Evolutionary conservation across 2,329 filamentous ascomycete species (phyloP).

Genomic region (Aphanoascus verrucosus): DNA sequence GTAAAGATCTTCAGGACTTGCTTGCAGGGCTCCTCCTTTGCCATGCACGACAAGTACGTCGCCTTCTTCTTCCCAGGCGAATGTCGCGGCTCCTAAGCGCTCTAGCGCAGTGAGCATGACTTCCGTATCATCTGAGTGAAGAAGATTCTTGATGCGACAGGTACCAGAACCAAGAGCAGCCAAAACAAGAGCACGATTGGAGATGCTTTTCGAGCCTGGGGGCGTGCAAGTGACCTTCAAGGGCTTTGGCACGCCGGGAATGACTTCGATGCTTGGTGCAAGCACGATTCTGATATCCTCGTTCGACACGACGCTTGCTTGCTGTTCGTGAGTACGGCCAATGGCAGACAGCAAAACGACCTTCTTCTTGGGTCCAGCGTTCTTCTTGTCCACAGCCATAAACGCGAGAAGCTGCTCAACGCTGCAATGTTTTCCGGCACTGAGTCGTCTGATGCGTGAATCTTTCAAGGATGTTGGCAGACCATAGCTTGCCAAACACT

Average conservation of each 20-base stretch:
- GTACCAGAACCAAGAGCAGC: constrained; percentile 78
- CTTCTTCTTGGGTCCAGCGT: constrained; percentile 89
- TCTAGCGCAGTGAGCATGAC: constrained; percentile 92
- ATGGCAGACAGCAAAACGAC: constrained; percentile 86
- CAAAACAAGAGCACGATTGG: constrained; percentile 86
- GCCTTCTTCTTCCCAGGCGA: constrained; percentile 90
- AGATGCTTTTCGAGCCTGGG: constrained; percentile 95
- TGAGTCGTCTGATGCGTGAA: constrained; percentile 67
- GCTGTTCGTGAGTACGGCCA: constrained; percentile 74
- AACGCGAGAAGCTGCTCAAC: constrained; percentile 78
- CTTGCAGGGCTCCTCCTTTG: constrained; percentile 73
- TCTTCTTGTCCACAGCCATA: constrained; percentile 99
- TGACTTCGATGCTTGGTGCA: constrained; percentile 64
- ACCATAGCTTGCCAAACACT: constrained; percentile 90
- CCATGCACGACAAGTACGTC: constrained; percentile 80
- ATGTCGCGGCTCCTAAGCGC: constrained; percentile 73
- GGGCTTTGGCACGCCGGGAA: constrained; percentile 56
- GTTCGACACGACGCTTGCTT: constrained; percentile 82
- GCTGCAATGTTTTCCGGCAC: constrained; percentile 76
- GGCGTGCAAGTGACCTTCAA: constrained; percentile 68
- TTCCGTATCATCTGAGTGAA: constrained; percentile 94
- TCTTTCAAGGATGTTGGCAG: constrained; percentile 78
- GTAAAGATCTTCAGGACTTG: constrained; percentile 68
- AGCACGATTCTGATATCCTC: constrained; percentile 71
- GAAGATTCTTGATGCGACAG: constrained; percentile 79